Percentiles rank a stretch among this genome's conserved stretches.
These are phyloP conservation scores for Yamadazyma atmosphaerica DNA, from an alignment of 1,139 yeast species.

Conservation along the genomic window DNA sequence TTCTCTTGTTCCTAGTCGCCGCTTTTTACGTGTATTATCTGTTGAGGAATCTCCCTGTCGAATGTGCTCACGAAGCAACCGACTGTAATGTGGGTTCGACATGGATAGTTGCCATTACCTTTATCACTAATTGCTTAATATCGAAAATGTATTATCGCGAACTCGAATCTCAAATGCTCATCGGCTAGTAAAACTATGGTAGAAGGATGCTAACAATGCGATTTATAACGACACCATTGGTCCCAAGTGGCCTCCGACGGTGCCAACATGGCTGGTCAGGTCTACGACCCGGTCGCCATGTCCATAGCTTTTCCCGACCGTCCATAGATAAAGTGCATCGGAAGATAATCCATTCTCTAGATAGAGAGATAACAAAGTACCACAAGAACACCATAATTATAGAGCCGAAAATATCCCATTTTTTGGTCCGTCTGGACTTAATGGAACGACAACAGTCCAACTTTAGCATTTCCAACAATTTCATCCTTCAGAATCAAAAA, in stretches of 20 bases:
- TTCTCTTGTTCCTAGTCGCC: constrained; percentile 4
- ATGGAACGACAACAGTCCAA: not conserved
- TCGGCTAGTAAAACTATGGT: not conserved
- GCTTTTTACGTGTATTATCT: constrained; percentile 6
- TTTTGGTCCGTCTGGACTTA: constrained; percentile 20
- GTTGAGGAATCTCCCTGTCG: not conserved
- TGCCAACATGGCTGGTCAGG: too few relatives aligned
- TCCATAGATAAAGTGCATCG: constrained; percentile 28
- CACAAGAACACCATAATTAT: constrained; percentile 17
- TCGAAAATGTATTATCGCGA: not conserved
- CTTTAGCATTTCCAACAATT: not conserved
- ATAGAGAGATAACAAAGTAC: constrained; percentile 21
- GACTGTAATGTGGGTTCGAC: constrained; percentile 11
- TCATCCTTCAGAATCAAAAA: not conserved
- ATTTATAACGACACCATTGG: not conserved
- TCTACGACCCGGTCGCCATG: constrained; percentile 7
- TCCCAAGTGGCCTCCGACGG: too few relatives aligned
- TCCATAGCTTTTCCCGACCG: constrained; percentile 3
- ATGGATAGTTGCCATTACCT: constrained; percentile 2
- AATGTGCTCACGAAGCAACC: constrained; percentile 12
- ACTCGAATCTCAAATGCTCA: not conserved
- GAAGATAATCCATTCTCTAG: constrained; percentile 19
- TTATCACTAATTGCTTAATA: not conserved
- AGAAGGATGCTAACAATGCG: not conserved
- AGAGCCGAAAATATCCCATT: constrained; percentile 25